phyloP scores from a whole-genome alignment of 495 filamentous ascomycete genomes.

The Penicillium manginii region DNA sequence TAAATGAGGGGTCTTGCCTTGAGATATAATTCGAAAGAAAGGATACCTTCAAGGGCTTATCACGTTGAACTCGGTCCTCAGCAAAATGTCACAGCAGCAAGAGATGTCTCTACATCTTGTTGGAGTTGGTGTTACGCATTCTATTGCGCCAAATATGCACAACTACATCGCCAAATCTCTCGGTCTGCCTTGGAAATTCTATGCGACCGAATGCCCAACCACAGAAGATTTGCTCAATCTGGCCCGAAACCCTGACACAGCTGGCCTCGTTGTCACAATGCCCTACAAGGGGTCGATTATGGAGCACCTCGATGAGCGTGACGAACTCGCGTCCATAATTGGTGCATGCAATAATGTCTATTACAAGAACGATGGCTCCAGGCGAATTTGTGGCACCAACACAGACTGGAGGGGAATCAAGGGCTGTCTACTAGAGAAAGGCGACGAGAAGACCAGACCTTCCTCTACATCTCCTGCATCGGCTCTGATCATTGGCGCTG shows the following conservation, averaged over 20 bases:
- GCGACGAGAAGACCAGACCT: slow-evolving; percentile 36
- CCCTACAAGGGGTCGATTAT: slow-evolving; percentile 69
- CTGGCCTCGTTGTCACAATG: slow-evolving; percentile 68
- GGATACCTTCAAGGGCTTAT: no score
- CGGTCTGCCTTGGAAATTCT: slow-evolving; percentile 42
- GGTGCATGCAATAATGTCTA: slow-evolving; percentile 73
- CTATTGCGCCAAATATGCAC: slow-evolving; percentile 48
- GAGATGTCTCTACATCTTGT: slow-evolving; percentile 38
- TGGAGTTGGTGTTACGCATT: slow-evolving; percentile 47
- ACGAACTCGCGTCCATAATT: slow-evolving; percentile 57
- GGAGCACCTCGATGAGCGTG: slow-evolving; percentile 61
- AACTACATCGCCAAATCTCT: slow-evolving; percentile 44
- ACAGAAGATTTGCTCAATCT: slow-evolving; percentile 34
- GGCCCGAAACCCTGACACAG: slow-evolving; percentile 43
- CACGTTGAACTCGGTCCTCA: no score
- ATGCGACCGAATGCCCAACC: slow-evolving; percentile 39
- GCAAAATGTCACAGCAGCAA: slow-evolving; percentile 1
- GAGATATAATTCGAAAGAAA: not conserved
- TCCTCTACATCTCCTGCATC: slow-evolving; percentile 28
- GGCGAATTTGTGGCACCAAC: slow-evolving; percentile 63
- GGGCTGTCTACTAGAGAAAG: slow-evolving; percentile 51
- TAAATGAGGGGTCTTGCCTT: not conserved
- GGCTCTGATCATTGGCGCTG: slow-evolving; percentile 61
- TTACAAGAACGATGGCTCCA: slow-evolving; percentile 37
- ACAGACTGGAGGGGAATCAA: slow-evolving; percentile 70